These are phyloP conservation scores for Favolaschia claudopus DNA, from an alignment of 768 basidiomycete species.

Conservation along the genomic window DNA sequence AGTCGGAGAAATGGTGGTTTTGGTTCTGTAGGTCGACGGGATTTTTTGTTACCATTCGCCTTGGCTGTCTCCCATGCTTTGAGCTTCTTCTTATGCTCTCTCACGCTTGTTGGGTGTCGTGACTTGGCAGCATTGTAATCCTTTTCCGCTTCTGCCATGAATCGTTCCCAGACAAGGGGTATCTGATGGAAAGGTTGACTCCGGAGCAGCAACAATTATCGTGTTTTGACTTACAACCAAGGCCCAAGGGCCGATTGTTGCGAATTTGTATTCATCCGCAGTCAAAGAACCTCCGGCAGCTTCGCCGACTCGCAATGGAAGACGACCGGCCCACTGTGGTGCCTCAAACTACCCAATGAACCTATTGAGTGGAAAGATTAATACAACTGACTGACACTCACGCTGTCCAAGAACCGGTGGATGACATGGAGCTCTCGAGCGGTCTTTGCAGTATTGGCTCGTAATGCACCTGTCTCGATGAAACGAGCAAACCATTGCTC, in stretches of 20 bases:
- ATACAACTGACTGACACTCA: neutral
- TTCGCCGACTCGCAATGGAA: slow-evolving; percentile 31
- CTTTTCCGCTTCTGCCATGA: neutral
- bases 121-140: too few species aligned
- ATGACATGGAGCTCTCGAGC: slow-evolving; percentile 26
- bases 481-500: slow-evolving; percentile 33
- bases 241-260: slow-evolving; percentile 16
- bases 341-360: slow-evolving; percentile 25
- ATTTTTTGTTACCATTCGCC: neutral
- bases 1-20: neutral
- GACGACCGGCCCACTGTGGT: slow-evolving; percentile 29
- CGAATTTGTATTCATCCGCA: slow-evolving; percentile 34
- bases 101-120: too few species aligned
- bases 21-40: neutral
- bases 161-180: slow-evolving; percentile 22
- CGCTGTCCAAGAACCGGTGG: slow-evolving; percentile 22
- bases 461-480: slow-evolving; percentile 24
- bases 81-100: neutral
- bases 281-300: slow-evolving; percentile 32
- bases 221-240: slow-evolving; percentile 29
- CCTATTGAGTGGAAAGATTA: neutral
- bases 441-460: slow-evolving; percentile 12
- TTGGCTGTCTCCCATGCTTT: neutral
- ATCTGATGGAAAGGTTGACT: slow-evolving; percentile 9
- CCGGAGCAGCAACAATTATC: neutral